Base-by-base conservation (phyloP, 345 rosid genomes). In the Tarenaya hassleriana region DNA sequence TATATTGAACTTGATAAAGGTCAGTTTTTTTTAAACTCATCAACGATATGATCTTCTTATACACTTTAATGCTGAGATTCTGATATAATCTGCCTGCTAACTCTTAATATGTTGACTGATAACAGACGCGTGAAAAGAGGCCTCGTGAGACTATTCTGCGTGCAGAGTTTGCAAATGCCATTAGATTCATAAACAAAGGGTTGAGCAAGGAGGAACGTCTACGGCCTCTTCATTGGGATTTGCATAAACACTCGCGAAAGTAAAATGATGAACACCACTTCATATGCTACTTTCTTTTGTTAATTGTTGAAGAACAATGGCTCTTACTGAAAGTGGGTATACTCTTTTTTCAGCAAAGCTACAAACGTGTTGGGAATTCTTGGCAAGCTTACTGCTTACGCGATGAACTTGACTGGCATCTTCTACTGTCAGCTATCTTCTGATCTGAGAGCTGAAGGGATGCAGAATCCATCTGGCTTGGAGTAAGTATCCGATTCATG, bases 111-210 rank as follows among this genome's bases (percentile, higher is more conserved):
- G 34, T 63, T 67, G 56, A 33, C 56, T 61, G 38, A 47, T 55
- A 49, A 49, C 74, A 92, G 98, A 73, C 84, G 0, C 79, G 21
- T 55, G 98, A 92, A 71, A 77, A 69, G 73, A 92, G 77, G 77
- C 96, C 98, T 50, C 80, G 98, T 17, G 98, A 88, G 71, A 82
- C 80, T 44, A 81, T 88, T 72, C 88, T 92, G 50, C 83, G 77
- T 41, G 68, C 72, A 48, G 98, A 92, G 62, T 92, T 84, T 73
- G 81, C 82, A 50, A 83, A 77, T 73, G 90, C 96, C 13, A 69
- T 85, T 67, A 76, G 66, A 61, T 50, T 54, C 67, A 74, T 92
- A 57, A 92, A 88, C 49, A 79, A 69, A 63, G 73, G 72, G 68
- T 55, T 78, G 59, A 19, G 77, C 16, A 70, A 75, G 63, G 94